phyloP scores from a whole-genome alignment of 108 stramenopile genomes.

The Cyclostephanos invisitatus region DNA sequence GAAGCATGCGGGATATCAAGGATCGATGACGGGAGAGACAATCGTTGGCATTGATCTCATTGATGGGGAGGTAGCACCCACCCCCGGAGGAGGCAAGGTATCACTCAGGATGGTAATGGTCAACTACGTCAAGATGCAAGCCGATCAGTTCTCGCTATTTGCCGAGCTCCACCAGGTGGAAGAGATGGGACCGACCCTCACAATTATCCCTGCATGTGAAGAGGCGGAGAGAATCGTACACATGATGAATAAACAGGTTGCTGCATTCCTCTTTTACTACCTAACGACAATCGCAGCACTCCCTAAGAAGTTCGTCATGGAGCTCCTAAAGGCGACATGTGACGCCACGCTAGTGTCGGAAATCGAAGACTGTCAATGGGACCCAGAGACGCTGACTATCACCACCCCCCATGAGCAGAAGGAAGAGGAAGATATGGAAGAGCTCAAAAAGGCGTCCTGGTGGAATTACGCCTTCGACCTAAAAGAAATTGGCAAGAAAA shows the following conservation, averaged over 20 bases:
- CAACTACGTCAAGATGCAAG: too few species aligned
- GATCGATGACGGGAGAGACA: too few species aligned
- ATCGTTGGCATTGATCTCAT: too few species aligned
- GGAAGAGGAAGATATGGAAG: not conserved
- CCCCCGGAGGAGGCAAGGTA: not conserved
- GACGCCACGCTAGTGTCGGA: too few species aligned
- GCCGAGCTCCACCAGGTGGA: not conserved
- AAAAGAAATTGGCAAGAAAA: too few species aligned
- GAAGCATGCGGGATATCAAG: too few species aligned
- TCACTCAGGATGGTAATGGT: too few species aligned
- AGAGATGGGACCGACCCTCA: not conserved
- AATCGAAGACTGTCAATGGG: not conserved
- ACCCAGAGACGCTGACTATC: not conserved
- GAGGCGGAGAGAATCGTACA: not conserved
- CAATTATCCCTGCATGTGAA: not conserved
- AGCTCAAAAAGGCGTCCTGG: not conserved
- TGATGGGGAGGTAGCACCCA: too few species aligned
- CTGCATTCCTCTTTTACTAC: not conserved
- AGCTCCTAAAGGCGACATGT: not conserved
- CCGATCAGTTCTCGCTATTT: too few species aligned
- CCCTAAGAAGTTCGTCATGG: not conserved
- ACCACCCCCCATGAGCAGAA: not conserved
- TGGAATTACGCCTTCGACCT: not conserved
- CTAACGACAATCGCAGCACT: not conserved
- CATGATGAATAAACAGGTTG: not conserved